Conservation (phyloP, 257 asterid species). For the Catharanthus roseus region DNA sequence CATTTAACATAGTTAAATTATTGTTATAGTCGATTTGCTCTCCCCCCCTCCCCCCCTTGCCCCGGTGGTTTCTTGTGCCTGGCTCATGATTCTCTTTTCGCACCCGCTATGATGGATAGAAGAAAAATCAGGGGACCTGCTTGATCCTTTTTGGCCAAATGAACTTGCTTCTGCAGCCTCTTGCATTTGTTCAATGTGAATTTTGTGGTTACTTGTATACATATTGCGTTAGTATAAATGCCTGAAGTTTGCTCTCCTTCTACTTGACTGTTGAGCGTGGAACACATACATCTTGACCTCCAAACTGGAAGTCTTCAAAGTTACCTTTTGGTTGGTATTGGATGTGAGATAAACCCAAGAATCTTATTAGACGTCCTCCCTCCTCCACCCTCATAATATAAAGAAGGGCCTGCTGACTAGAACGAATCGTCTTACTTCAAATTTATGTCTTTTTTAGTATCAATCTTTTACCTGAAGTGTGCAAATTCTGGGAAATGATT, state of each 20-base stretch:
- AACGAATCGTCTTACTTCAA: neutral
- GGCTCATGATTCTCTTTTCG: neutral
- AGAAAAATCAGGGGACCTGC: neutral
- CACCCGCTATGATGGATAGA: neutral
- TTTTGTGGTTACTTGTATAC: neutral
- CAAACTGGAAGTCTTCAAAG: neutral
- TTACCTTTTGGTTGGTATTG: slow-evolving; percentile 2
- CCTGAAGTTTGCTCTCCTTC: neutral
- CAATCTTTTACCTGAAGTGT: neutral
- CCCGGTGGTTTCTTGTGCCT: neutral
- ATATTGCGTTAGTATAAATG: neutral
- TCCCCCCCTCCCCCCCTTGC: neutral
- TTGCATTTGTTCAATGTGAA: neutral
- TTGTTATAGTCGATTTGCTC: neutral
- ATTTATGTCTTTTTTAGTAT: neutral
- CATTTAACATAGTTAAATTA: neutral
- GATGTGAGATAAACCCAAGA: neutral
- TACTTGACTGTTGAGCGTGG: neutral
- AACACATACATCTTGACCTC: neutral
- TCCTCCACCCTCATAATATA: neutral
- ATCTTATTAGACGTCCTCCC: neutral
- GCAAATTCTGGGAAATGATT: neutral
- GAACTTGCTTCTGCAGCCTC: neutral
- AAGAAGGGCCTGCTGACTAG: neutral
- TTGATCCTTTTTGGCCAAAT: neutral